Base-by-base conservation (phyloP, 108 stramenopile genomes). In the Licmophora abbreviata region DNA sequence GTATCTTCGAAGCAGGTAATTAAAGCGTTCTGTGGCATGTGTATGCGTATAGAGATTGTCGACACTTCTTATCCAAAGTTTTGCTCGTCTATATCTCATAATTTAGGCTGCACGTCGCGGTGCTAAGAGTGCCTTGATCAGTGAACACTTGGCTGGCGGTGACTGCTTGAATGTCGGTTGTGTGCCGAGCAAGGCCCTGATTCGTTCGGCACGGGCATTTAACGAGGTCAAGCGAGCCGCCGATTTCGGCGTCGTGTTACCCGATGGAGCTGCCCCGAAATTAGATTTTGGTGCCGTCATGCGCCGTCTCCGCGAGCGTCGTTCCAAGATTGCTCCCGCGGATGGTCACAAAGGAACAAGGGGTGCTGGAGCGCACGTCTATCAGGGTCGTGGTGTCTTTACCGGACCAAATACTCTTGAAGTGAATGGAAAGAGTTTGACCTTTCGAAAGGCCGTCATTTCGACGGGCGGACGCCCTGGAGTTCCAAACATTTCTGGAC, bases 151-250 rank as follows among this genome's bases (percentile, higher is more conserved):
- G 44, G 89, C 89, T 5, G 89, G 89, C n/a, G 89, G 89, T 1
- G 89, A 91, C 50, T 91, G 89, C 56, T 50, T 91, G 15, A 91
- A 91, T 58, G 84, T 89, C 0, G 97, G 97, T 36, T 97, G 97
- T 66, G 94, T 97, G 28, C 97, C 97, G 1, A 79, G 76, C 48
- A 97, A 97, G 68, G 93, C 94, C 0, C 70, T 97, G 50, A 56
- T 97, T 25, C 71, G 79, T 37, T 79, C 76, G 28, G 92, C 93
- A 9, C 69, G 66, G 51, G 59, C 78, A 11, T 57, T 85, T 20
- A 36, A 72, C 24, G 74, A 88, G 54, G 79, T 87, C 7, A 49
- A 53, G 36, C 56, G 79, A 48, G 83, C 83, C 27, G 66, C 77
- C 32, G 75, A 91, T 34, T 92, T 89, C 56, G 97, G 95, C 15